A percentile compares a stretch with the other conserved stretches of the same genome.
These are phyloP conservation scores for Tephrocybe sp. DNA, from an alignment of 768 basidiomycete species.

Conservation along the genomic window DNA sequence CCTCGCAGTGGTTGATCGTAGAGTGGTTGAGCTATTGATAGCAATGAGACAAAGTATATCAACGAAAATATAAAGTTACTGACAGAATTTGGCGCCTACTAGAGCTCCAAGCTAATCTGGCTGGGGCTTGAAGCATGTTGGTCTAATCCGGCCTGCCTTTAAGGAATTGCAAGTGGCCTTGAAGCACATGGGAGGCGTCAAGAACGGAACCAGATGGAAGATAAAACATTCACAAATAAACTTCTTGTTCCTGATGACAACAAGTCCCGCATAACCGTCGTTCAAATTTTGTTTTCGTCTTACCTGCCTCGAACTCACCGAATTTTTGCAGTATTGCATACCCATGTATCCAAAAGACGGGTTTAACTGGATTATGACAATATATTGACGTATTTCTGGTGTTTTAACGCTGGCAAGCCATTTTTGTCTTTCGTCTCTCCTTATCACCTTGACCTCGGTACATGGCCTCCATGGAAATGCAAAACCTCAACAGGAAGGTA, in stretches of 20 bases:
- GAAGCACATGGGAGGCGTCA: neutral
- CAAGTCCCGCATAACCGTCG: no score
- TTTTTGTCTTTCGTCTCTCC: neutral
- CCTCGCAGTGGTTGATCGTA: neutral
- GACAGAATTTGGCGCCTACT: slow-evolving; percentile 3
- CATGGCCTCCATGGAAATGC: neutral
- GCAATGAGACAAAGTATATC: neutral
- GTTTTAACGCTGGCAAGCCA: neutral
- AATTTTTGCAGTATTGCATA: no score
- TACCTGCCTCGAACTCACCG: no score
- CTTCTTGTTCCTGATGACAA: neutral
- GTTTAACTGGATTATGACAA: no score
- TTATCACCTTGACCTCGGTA: neutral
- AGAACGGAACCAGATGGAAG: neutral
- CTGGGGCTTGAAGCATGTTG: slow-evolving; percentile 4
- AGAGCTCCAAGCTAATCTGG: slow-evolving; percentile 2
- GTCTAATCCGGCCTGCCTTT: neutral
- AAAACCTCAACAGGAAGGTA: slow-evolving; percentile 4
- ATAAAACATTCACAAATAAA: neutral
- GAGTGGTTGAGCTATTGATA: neutral
- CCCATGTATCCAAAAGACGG: no score
- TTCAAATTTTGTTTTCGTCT: no score
- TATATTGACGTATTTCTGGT: no score
- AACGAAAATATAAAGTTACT: neutral
- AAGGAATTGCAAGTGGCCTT: neutral